These are phyloP conservation scores for Claviceps maximensis DNA, from an alignment of 2,329 filamentous ascomycete genomes.

Conservation along the genomic window DNA sequence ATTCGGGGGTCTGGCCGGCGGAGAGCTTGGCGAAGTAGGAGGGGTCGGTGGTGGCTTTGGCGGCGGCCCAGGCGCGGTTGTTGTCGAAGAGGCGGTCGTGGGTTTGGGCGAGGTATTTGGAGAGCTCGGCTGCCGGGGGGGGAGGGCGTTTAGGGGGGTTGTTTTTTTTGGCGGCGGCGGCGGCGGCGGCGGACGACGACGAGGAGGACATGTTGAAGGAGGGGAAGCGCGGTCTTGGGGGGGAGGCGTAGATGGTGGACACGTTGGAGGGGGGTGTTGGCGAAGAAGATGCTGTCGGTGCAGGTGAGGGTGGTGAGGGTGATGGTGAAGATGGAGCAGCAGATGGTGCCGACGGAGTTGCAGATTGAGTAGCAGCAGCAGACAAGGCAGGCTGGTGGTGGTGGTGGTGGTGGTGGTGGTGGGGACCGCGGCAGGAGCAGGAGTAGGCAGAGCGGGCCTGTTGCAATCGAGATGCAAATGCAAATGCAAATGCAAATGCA, in stretches of 20 bases:
- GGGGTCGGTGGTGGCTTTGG: constrained; percentile 44
- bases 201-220: constrained; percentile 4
- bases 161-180: not conserved
- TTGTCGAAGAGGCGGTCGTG: constrained; percentile 57
- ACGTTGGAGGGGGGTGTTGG: not conserved
- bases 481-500: not conserved
- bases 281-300: not conserved
- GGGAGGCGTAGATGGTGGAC: not conserved
- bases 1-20: constrained; percentile 54
- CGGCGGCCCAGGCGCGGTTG: constrained; percentile 52
- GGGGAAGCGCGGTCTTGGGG: not conserved
- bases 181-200: not conserved
- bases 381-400: not conserved
- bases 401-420: not conserved
- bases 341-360: not conserved
- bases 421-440: constrained; percentile 1
- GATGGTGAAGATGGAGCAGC: not conserved
- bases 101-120: constrained; percentile 43
- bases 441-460: constrained; percentile 1
- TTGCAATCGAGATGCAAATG: not conserved
- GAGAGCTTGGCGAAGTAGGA: constrained; percentile 52
- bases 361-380: not conserved
- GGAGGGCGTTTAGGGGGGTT: no score
- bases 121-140: constrained; percentile 3
- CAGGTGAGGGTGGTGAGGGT: not conserved